Percentiles rank a stretch among this genome's conserved stretches.
Evolutionary conservation across 163 green algal species (phyloP).

Genomic region (Chlorella variabilis): DNA sequence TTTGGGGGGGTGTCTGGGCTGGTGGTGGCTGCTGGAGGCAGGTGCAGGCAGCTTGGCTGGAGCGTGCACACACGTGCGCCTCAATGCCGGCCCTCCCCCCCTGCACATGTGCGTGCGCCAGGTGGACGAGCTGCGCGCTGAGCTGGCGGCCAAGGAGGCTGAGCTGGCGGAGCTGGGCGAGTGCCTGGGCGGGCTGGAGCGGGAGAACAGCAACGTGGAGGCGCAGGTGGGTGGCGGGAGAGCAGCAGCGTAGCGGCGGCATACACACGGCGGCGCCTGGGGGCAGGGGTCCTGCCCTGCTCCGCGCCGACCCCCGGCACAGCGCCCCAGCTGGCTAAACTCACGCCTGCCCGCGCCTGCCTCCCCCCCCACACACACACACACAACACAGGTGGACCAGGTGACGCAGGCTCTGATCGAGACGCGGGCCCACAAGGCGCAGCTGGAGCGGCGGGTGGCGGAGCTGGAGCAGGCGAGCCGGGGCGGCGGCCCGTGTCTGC

Average conservation of each 20-base stretch:
- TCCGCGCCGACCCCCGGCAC: no score
- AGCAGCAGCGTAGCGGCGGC: no score
- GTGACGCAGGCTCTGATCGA: constrained; percentile 39
- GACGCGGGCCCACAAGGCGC: background rate
- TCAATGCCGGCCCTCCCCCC: background rate
- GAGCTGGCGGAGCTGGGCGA: constrained; percentile 6
- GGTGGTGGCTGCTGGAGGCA: no score
- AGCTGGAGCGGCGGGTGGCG: constrained; percentile 25
- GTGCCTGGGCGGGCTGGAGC: constrained; percentile 22
- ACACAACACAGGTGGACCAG: constrained; percentile 39
- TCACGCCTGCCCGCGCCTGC: no score
- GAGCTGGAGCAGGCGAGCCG: constrained; percentile 32
- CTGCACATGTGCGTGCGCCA: background rate
- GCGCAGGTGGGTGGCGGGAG: constrained; percentile 20
- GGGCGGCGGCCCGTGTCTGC: background rate
- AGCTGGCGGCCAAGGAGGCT: background rate
- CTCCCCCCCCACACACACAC: no score
- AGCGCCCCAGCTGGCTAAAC: no score
- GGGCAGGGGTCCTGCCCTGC: no score
- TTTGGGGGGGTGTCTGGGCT: no score
- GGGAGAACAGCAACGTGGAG: constrained; percentile 44
- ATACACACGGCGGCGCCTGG: no score
- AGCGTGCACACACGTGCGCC: no score
- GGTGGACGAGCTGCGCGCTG: background rate
- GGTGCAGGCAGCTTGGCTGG: background rate